Evolutionary conservation across 176 grass and related monocot genomes (phyloP).

Genomic region (barley (Hordeum vulgare)): DNA sequence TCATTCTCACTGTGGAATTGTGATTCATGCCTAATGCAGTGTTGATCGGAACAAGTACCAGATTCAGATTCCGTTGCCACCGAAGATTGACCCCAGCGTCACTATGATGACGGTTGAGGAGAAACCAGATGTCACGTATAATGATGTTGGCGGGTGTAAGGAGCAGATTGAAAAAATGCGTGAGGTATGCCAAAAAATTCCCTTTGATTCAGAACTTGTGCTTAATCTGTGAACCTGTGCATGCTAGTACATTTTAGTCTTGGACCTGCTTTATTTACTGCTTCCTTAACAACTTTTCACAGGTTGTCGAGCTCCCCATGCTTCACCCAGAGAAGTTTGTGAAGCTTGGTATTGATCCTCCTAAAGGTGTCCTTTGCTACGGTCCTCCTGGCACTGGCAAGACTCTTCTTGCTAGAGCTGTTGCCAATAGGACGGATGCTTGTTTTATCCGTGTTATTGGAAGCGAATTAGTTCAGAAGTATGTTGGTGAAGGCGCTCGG

Average conservation of each 20-base stretch:
- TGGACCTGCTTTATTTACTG: background rate
- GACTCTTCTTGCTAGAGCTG: conserved; percentile 89
- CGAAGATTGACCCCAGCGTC: conserved; percentile 93
- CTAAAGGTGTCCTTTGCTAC: conserved; percentile 87
- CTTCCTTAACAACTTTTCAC: background rate
- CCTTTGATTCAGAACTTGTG: background rate
- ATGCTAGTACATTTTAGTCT: background rate
- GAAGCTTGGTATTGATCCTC: conserved; percentile 89
- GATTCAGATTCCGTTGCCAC: conserved; percentile 87
- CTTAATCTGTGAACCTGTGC: background rate
- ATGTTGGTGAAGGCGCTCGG: conserved; percentile 79
- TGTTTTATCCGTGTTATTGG: conserved; percentile 97
- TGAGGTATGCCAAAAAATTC: conserved; percentile 40
- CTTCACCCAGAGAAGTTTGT: conserved; percentile 99
- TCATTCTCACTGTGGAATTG: background rate
- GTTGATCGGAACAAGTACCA: conserved; percentile 94
- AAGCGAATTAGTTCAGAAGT: conserved; percentile 89
- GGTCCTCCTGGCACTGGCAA: conserved; percentile 91
- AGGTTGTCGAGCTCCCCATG: conserved; percentile 97
- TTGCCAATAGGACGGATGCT: conserved; percentile 89
- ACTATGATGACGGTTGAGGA: conserved; percentile 99
- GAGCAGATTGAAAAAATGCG: conserved; percentile 98
- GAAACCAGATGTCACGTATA: conserved; percentile 96
- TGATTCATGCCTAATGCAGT: conserved; percentile 40
- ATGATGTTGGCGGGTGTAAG: conserved; percentile 91